Evolutionary conservation across 805 yeast species (phyloP), one percentile per base, ranked within the genome.

Genomic region (Ogataea siamensis): DNA sequence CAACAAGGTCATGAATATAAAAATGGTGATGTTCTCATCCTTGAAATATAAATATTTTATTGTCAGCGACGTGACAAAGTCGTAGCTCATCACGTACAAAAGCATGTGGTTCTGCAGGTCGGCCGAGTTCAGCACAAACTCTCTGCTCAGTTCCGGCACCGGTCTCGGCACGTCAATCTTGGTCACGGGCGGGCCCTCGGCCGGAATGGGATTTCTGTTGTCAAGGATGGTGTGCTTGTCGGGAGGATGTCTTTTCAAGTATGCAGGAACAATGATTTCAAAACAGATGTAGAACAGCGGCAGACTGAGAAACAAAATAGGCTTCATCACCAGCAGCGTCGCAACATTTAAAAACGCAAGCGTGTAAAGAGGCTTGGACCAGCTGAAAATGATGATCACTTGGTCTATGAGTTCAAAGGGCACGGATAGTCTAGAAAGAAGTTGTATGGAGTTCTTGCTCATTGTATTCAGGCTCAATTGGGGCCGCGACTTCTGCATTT

Each of bases 81-180:
- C 91, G 70, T 80, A 87, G 0, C 68, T 61, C 9, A 64, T 57
- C 7, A 83, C 79, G 56, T 81, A 86, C 10, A 79, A 53, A 20
- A 80, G 54, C 86, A 84, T 80, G 53, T 79, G 82, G 55, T 87
- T 87, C 54, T 87, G 96, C 42, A 87, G 66, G 63, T 87, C 96
- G 1, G 94, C 85, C 51, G 85, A 66, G 55, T 87, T 87, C 40
- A 87, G 55, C 14, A 82, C 60, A 54, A 87, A 87, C 55, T 87
- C 95, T 39, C 84, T 68, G 21, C 89, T 80, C 34, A 84, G 68
- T 57, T 87, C 87, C 4, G 89, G 83, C 6, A 80, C 84, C 0
- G 94, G 93, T 43, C 74, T 76, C 3, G 87, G 85, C 3, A 71
- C 53, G 22, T 64, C 71, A 17, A 75, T 68, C 9, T 66, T 64